These are phyloP conservation scores for Seiridium unicorne DNA, from an alignment of 2,329 filamentous ascomycete species.

Conservation along the genomic window DNA sequence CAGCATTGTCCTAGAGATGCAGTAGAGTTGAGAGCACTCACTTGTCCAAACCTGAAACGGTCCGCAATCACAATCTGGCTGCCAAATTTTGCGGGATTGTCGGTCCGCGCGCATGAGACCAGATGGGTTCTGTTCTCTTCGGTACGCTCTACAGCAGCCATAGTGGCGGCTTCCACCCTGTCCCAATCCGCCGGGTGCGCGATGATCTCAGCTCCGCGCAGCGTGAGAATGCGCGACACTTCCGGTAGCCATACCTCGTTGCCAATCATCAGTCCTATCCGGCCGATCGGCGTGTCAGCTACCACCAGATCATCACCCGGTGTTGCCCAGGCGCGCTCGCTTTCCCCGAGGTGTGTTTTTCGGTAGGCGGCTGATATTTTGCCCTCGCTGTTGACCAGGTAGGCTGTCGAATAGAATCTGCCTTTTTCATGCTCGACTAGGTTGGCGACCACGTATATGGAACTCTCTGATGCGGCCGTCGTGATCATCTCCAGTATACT, in stretches of 20 bases:
- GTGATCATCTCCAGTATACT: background rate
- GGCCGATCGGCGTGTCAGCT: background rate
- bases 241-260: constrained; percentile 2
- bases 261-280: constrained; percentile 1
- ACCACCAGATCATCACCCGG: background rate
- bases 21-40: background rate
- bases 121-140: background rate
- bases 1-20: too few species aligned
- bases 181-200: constrained; percentile 1
- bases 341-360: background rate
- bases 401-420: constrained; percentile 1
- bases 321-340: background rate
- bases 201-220: background rate
- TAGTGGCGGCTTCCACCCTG: background rate
- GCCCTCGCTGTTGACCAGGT: background rate
- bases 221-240: background rate
- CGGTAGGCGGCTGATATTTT: background rate
- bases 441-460: background rate
- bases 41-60: background rate
- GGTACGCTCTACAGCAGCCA: constrained; percentile 1
- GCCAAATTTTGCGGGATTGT: background rate
- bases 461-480: background rate
- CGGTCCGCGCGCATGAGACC: background rate
- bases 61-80: constrained; percentile 1
- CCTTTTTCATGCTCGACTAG: background rate